These are phyloP conservation scores for Penicillium brevicompactum DNA, from an alignment of 2,329 filamentous ascomycete genomes.

Conservation along the genomic window DNA sequence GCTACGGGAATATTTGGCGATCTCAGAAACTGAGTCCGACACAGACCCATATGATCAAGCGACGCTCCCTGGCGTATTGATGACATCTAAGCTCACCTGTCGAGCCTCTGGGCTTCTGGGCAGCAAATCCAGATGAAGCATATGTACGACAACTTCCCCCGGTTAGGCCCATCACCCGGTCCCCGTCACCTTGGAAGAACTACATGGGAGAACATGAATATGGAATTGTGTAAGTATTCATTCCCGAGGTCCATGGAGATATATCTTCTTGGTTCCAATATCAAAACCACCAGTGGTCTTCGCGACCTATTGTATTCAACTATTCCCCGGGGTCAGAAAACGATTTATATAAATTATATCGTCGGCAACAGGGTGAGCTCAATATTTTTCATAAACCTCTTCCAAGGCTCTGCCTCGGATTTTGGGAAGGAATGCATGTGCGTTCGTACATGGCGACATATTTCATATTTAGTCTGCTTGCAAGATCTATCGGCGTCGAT, in stretches of 20 bases:
- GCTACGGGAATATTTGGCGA: not conserved
- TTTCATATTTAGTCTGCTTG: conserved; percentile 19
- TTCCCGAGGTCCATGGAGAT: conserved; percentile 24
- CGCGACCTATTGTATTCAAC: no score
- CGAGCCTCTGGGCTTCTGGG: conserved; percentile 54
- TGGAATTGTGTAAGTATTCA: conserved; percentile 9
- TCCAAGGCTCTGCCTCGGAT: conserved; percentile 23
- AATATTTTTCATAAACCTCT: conserved; percentile 50
- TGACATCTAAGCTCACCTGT: conserved; percentile 55
- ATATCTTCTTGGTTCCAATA: no score
- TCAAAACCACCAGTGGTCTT: no score
- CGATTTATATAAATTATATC: conserved; percentile 52
- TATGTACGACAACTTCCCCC: conserved; percentile 51
- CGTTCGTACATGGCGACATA: conserved; percentile 12
- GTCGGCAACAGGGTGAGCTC: conserved; percentile 50
- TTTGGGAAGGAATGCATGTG: conserved; percentile 25
- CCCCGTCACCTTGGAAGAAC: conserved; percentile 43
- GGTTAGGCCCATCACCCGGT: conserved; percentile 59
- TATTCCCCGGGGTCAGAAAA: no score
- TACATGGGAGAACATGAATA: not conserved
- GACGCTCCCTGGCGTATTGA: conserved; percentile 58
- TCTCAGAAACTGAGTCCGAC: not conserved
- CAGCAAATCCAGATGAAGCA: conserved; percentile 54
- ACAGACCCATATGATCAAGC: conserved; percentile 56
- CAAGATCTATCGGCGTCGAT: conserved; percentile 12